These are phyloP conservation scores for Tillandsia leiboldiana DNA, from an alignment of 176 grass and related monocot species.

Conservation along the genomic window DNA sequence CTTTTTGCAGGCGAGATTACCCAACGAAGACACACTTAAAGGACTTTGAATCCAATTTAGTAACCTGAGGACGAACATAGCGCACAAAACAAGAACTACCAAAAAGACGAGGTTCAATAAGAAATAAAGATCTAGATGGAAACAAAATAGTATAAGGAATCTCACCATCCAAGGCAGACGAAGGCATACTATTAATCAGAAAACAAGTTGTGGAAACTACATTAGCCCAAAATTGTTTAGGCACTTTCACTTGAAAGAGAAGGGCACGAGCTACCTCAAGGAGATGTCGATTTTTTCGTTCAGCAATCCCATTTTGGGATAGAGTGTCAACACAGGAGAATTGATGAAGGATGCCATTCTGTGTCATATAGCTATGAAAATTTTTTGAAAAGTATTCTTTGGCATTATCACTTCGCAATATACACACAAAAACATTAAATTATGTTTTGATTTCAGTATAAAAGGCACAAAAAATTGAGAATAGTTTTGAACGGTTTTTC, in stretches of 20 bases:
- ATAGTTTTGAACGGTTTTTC: not conserved
- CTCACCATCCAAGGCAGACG: not conserved
- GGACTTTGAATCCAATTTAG: not conserved
- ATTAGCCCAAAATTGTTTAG: not conserved
- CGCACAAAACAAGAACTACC: not conserved
- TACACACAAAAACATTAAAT: not conserved
- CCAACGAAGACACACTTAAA: not conserved
- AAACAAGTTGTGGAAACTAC: not conserved
- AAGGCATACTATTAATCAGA: not conserved
- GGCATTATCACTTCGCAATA: not conserved
- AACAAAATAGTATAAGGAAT: not conserved
- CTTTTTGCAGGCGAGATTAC: not conserved
- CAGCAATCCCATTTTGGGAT: not conserved
- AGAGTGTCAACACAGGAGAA: not conserved
- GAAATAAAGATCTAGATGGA: not conserved
- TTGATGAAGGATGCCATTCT: not conserved
- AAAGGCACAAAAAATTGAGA: not conserved
- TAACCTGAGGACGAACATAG: not conserved
- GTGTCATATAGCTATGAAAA: not conserved
- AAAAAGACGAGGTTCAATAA: not conserved
- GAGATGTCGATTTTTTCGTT: not conserved
- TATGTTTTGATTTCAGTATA: not conserved
- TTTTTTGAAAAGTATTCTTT: not conserved
- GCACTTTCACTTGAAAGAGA: not conserved
- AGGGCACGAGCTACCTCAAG: not conserved